These are phyloP conservation scores for Harringtonia lauricola DNA, from an alignment of 2,329 filamentous ascomycete species.

Conservation along the genomic window DNA sequence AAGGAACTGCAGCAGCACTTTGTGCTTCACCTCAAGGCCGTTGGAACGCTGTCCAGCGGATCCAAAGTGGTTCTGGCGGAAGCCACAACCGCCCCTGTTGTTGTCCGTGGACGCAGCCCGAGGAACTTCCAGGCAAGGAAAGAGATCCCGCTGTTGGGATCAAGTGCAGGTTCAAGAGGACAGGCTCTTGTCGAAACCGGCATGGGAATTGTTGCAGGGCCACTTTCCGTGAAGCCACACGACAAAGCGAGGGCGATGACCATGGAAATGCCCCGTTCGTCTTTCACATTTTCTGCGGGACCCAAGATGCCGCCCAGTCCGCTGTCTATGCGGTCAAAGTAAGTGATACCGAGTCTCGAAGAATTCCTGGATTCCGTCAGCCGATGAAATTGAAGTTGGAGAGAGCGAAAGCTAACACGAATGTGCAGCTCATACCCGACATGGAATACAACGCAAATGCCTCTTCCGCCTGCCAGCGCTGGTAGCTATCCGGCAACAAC, in stretches of 20 bases:
- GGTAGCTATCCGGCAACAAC: conserved; percentile 32
- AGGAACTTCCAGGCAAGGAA: conserved; percentile 92
- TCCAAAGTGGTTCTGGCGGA: conserved; percentile 72
- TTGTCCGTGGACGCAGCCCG: conserved; percentile 85
- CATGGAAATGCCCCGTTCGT: conserved; percentile 42
- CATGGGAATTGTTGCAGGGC: conserved; percentile 47
- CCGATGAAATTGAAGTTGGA: not conserved
- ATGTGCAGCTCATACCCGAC: conserved; percentile 41
- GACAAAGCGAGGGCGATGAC: conserved; percentile 43
- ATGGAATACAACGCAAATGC: conserved; percentile 42
- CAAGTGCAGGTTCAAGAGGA: conserved; percentile 64
- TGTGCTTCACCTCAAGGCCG: conserved; percentile 74
- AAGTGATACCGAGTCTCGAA: conserved; percentile 20
- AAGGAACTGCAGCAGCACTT: conserved; percentile 97
- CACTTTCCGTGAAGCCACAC: conserved; percentile 41
- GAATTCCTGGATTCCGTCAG: too few relatives aligned
- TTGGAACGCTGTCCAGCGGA: conserved; percentile 76
- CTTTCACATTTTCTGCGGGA: conserved; percentile 43
- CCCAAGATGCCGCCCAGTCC: conserved; percentile 43
- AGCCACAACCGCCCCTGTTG: conserved; percentile 78
- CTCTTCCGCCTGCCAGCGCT: conserved; percentile 17
- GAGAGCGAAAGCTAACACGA: conserved; percentile 1
- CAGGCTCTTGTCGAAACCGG: conserved; percentile 60
- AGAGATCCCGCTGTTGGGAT: conserved; percentile 76
- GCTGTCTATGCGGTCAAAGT: conserved; percentile 48